A percentile compares a stretch with the other conserved stretches of the same genome.
Conservation (phyloP, 768 basidiomycete species). For the Amanita pallidorosea region DNA sequence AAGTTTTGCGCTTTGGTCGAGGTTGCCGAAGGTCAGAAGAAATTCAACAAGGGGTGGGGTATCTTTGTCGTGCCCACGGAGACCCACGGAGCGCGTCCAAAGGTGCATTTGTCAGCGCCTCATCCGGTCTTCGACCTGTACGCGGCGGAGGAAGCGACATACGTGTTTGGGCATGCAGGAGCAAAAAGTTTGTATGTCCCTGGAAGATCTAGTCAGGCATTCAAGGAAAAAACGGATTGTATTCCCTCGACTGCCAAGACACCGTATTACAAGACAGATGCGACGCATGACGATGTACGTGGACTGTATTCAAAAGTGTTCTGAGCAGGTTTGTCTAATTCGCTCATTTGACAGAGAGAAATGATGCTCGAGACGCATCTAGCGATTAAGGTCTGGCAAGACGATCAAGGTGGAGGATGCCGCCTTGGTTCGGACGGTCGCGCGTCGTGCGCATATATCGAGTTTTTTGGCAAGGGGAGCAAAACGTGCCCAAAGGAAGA, state of each 20-base stretch:
- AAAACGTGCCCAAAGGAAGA: slow-evolving; percentile 26
- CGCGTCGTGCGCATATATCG: slow-evolving; percentile 31
- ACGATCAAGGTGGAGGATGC: slow-evolving; percentile 18
- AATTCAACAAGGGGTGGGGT: slow-evolving; percentile 4
- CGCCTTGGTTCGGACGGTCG: slow-evolving; percentile 13
- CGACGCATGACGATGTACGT: slow-evolving; percentile 32
- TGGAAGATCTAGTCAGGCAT: slow-evolving; percentile 27
- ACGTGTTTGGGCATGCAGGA: slow-evolving; percentile 25
- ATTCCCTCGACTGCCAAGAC: slow-evolving; percentile 13
- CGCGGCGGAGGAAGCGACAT: slow-evolving; percentile 28
- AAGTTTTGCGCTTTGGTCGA: slow-evolving; percentile 5
- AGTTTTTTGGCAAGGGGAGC: slow-evolving; percentile 34
- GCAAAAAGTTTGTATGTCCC: slow-evolving; percentile 32
- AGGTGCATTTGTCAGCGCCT: slow-evolving; percentile 31
- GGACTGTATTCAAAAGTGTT: background rate
- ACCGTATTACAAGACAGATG: slow-evolving; percentile 33
- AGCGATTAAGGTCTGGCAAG: slow-evolving; percentile 30
- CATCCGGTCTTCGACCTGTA: slow-evolving; percentile 30
- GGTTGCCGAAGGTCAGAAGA: background rate
- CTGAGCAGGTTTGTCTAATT: background rate
- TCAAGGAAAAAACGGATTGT: slow-evolving; percentile 21
- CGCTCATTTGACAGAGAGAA: slow-evolving; percentile 20
- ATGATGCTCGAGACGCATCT: slow-evolving; percentile 31
- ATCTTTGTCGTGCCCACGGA: background rate
- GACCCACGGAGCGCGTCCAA: background rate